These are phyloP conservation scores for Penicillium paradoxum DNA, from an alignment of 495 filamentous ascomycete species.

Conservation along the genomic window DNA sequence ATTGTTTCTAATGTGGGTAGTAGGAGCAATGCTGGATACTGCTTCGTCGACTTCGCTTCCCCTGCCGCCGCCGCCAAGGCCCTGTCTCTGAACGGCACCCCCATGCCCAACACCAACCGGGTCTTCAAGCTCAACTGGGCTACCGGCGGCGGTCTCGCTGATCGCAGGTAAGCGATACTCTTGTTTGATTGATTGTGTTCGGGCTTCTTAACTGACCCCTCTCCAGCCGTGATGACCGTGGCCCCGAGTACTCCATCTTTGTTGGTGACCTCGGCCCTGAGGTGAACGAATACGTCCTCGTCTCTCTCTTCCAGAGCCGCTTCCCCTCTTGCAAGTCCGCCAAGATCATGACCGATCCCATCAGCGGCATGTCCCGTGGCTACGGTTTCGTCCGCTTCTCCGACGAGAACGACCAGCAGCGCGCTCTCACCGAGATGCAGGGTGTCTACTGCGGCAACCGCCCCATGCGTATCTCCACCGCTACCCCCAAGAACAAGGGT, in stretches of 20 bases:
- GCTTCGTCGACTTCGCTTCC: slow-evolving; percentile 90
- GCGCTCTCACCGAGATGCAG: slow-evolving; percentile 94
- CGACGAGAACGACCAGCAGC: slow-evolving; percentile 90
- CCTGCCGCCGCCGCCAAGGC: slow-evolving; percentile 87
- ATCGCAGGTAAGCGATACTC: slow-evolving; percentile 64
- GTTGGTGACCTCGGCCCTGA: slow-evolving; percentile 97
- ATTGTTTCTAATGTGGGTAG: slow-evolving; percentile 46
- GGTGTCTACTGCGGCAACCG: slow-evolving; percentile 98
- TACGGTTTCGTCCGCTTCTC: slow-evolving; percentile 98
- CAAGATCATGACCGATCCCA: slow-evolving; percentile 99
- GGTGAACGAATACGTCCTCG: slow-evolving; percentile 97
- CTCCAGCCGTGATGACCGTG: slow-evolving; percentile 81
- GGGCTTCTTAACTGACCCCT: not conserved
- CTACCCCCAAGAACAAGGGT: slow-evolving; percentile 93
- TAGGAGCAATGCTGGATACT: slow-evolving; percentile 95
- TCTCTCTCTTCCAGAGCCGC: slow-evolving; percentile 91
- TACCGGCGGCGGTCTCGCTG: slow-evolving; percentile 90
- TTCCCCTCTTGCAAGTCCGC: slow-evolving; percentile 98
- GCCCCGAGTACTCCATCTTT: slow-evolving; percentile 94
- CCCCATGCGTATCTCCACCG: slow-evolving; percentile 97
- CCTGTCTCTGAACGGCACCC: slow-evolving; percentile 77
- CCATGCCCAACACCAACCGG: slow-evolving; percentile 90
- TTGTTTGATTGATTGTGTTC: not conserved
- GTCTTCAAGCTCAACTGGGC: slow-evolving; percentile 99
- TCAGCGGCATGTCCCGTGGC: slow-evolving; percentile 93